Evolutionary conservation across 176 grass and related monocot genomes (phyloP).

Genomic region (Cymbopogon citratus): DNA sequence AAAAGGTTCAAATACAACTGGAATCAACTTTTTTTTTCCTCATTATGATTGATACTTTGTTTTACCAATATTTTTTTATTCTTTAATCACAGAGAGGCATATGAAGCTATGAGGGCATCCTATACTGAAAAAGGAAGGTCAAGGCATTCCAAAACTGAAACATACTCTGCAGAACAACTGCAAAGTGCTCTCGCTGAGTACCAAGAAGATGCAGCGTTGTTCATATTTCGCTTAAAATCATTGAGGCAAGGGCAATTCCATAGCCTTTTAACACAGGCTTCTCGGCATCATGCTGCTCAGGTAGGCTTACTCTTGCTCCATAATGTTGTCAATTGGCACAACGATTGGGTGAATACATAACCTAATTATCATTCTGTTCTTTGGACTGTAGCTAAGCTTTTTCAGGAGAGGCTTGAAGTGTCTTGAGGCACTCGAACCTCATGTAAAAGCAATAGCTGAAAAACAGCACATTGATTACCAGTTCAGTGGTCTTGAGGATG

Average conservation of each 20-base stretch:
- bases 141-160: conserved; percentile 48
- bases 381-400: conserved; percentile 61
- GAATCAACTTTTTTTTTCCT: not conserved
- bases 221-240: conserved; percentile 86
- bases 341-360: conserved; percentile 13
- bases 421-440: conserved; percentile 78
- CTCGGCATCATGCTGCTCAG: conserved; percentile 91
- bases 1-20: conserved; percentile 61
- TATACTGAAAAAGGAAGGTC: conserved; percentile 59
- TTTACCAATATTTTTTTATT: conserved; percentile 1
- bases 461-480: conserved; percentile 77
- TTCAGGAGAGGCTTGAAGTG: conserved; percentile 78
- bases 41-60: not conserved
- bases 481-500: conserved; percentile 67
- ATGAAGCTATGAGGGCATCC: conserved; percentile 61
- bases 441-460: conserved; percentile 67
- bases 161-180: conserved; percentile 54
- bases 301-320: conserved; percentile 29
- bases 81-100: conserved; percentile 48
- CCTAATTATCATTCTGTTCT: conserved; percentile 9
- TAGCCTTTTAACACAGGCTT: conserved; percentile 81
- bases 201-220: conserved; percentile 68
- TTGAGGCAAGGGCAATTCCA: conserved; percentile 88
- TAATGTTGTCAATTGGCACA: conserved; percentile 10
- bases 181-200: conserved; percentile 55